A percentile compares a stretch with the other conserved stretches of the same genome.
Evolutionary conservation across 371 early-diverging fungal species (phyloP).

Genomic region (Mucor circinelloides): DNA sequence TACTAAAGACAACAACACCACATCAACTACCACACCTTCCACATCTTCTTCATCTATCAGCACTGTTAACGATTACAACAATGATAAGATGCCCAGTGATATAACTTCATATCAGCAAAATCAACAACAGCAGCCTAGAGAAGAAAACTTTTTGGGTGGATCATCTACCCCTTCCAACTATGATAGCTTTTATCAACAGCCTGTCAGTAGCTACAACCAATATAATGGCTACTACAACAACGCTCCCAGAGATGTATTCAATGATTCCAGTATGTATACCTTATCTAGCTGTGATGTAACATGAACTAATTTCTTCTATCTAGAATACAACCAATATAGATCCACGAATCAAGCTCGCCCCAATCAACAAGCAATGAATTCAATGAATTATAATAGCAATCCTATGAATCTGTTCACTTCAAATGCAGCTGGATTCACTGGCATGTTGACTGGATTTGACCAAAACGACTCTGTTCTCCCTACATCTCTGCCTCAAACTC

Average conservation of each 20-base stretch:
- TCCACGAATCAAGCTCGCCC: not conserved
- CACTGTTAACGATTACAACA: not conserved
- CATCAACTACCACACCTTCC: not conserved
- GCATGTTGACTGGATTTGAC: conserved; percentile 2
- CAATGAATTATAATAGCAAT: not conserved
- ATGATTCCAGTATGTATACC: conserved; percentile 13
- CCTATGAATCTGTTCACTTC: conserved; percentile 2
- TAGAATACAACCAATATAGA: conserved; percentile 10
- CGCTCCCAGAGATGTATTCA: not conserved
- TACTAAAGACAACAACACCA: not conserved
- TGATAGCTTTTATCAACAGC: conserved; percentile 11
- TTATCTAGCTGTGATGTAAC: not conserved
- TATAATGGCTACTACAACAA: not conserved
- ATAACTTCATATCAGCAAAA: not conserved
- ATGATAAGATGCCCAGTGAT: not conserved
- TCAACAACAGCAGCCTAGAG: not conserved
- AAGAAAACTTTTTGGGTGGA: conserved; percentile 18
- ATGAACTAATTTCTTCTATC: not conserved
- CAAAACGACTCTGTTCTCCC: conserved; percentile 3
- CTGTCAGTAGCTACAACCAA: conserved; percentile 3
- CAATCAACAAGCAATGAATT: not conserved
- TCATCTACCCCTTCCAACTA: not conserved
- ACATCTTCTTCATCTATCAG: not conserved
- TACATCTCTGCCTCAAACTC: not conserved
- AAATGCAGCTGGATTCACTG: not conserved